phyloP scores from a whole-genome alignment of 345 rosid species.

The Pistacia atlantica region DNA sequence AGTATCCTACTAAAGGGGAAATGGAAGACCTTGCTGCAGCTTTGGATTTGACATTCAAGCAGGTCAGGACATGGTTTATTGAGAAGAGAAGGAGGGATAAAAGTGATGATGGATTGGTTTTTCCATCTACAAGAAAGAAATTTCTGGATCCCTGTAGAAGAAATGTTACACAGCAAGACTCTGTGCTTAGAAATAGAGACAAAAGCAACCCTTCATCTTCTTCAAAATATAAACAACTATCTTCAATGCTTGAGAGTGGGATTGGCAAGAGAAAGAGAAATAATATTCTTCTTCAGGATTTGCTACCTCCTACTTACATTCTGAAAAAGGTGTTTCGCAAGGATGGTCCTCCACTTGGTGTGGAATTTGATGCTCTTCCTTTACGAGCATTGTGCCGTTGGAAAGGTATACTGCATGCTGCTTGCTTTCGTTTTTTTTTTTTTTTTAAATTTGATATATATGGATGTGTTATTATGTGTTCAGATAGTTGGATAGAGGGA shows the following conservation, averaged over 20 bases:
- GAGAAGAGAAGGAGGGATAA: slow-evolving; percentile 71
- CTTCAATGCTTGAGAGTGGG: slow-evolving; percentile 23
- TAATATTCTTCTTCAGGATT: slow-evolving; percentile 42
- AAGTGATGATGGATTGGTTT: slow-evolving; percentile 23
- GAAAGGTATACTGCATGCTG: slow-evolving; percentile 29
- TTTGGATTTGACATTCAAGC: slow-evolving; percentile 63
- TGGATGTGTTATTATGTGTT: background rate
- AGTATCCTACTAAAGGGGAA: slow-evolving; percentile 54
- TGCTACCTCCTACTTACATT: slow-evolving; percentile 61
- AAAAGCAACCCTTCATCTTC: slow-evolving; percentile 20
- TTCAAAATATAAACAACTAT: slow-evolving; percentile 29
- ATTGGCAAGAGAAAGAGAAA: slow-evolving; percentile 30
- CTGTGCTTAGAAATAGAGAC: slow-evolving; percentile 6
- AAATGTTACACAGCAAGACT: slow-evolving; percentile 26
- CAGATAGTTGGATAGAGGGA: background rate
- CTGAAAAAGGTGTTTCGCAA: slow-evolving; percentile 74
- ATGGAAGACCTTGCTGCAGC: slow-evolving; percentile 57
- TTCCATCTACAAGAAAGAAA: slow-evolving; percentile 25
- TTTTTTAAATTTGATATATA: background rate
- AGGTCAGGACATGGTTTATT: slow-evolving; percentile 76
- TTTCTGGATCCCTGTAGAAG: slow-evolving; percentile 14
- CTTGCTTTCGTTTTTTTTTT: background rate
- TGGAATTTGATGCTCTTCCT: slow-evolving; percentile 67
- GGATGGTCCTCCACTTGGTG: slow-evolving; percentile 93
- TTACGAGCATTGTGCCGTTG: slow-evolving; percentile 27